Conservation (phyloP, 805 yeast genomes). For the Hanseniaspora nectarophila region DNA sequence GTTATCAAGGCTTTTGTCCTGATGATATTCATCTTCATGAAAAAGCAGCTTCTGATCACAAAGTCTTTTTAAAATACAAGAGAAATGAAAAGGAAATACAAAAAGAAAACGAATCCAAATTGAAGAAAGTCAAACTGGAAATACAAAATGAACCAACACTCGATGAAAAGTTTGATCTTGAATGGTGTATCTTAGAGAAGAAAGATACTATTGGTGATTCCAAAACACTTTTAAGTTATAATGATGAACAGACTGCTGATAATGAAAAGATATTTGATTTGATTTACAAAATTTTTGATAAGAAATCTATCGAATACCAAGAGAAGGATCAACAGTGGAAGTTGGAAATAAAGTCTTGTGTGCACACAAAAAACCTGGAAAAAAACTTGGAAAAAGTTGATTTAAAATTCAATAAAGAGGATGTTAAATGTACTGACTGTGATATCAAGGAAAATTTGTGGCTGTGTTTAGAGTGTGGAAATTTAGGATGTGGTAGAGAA, state of each 20-base stretch:
- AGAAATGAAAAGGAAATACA: constrained; percentile 35
- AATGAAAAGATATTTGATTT: constrained; percentile 12
- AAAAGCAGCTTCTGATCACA: constrained; percentile 32
- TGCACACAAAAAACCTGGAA: constrained; percentile 56
- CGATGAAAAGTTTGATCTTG: constrained; percentile 25
- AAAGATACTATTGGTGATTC: constrained; percentile 7
- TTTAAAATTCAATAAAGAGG: constrained; percentile 21
- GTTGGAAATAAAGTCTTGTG: constrained; percentile 69
- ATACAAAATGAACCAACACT: constrained; percentile 23
- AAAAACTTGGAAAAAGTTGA: not conserved
- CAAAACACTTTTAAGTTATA: constrained; percentile 1
- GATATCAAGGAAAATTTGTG: constrained; percentile 68
- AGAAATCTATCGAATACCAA: constrained; percentile 24
- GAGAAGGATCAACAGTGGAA: constrained; percentile 85
- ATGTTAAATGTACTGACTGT: constrained; percentile 44
- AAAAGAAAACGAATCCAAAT: constrained; percentile 20
- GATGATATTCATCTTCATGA: constrained; percentile 51
- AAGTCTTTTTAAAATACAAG: constrained; percentile 45
- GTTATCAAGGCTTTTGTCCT: constrained; percentile 61
- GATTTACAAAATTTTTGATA: constrained; percentile 21
- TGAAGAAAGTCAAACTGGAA: constrained; percentile 26
- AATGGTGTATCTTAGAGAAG: constrained; percentile 21
- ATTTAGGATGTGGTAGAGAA: constrained; percentile 85
- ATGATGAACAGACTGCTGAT: constrained; percentile 12
- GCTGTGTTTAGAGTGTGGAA: constrained; percentile 86